A percentile compares a stretch with the other conserved stretches of the same genome.
Evolutionary conservation across 192 early-diverging fungal genomes (phyloP).

Genomic region (Coemansia sp.): DNA sequence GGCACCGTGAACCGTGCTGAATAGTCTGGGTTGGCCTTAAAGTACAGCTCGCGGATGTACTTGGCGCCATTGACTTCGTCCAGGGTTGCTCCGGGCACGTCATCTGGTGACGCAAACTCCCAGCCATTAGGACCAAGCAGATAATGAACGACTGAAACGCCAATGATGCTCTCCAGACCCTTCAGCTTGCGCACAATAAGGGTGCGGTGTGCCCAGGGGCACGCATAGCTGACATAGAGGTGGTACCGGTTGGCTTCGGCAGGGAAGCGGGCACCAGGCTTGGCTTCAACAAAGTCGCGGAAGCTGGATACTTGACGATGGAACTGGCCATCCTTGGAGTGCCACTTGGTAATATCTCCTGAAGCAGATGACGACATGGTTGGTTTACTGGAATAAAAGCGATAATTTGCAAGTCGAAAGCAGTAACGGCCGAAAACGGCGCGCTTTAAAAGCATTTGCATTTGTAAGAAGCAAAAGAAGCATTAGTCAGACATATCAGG

Average conservation of each 20-base stretch:
- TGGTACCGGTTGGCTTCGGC: slow-evolving; percentile 82
- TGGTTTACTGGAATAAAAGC: background rate
- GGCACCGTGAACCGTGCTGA: slow-evolving; percentile 82
- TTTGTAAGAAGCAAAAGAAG: background rate
- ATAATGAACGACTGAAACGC: slow-evolving; percentile 83
- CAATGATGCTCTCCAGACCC: slow-evolving; percentile 81
- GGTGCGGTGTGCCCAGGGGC: slow-evolving; percentile 84
- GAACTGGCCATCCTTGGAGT: slow-evolving; percentile 76
- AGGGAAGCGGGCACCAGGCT: slow-evolving; percentile 62
- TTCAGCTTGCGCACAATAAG: slow-evolving; percentile 86
- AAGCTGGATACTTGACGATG: slow-evolving; percentile 71
- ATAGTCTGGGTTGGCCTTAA: slow-evolving; percentile 83
- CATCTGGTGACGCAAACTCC: slow-evolving; percentile 69
- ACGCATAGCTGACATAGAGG: slow-evolving; percentile 67
- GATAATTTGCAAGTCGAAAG: background rate
- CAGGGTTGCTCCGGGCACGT: slow-evolving; percentile 72
- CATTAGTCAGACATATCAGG: background rate
- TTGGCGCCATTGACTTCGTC: slow-evolving; percentile 74
- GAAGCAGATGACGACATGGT: slow-evolving; percentile 4
- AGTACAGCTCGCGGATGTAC: slow-evolving; percentile 85
- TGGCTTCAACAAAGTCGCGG: slow-evolving; percentile 58
- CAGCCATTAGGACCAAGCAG: slow-evolving; percentile 77
- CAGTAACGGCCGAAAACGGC: background rate
- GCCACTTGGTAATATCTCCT: slow-evolving; percentile 46
- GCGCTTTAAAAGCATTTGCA: slow-evolving; percentile 1